These are phyloP conservation scores for Drechslera avenae DNA, from an alignment of 2,329 filamentous ascomycete species.

Conservation along the genomic window DNA sequence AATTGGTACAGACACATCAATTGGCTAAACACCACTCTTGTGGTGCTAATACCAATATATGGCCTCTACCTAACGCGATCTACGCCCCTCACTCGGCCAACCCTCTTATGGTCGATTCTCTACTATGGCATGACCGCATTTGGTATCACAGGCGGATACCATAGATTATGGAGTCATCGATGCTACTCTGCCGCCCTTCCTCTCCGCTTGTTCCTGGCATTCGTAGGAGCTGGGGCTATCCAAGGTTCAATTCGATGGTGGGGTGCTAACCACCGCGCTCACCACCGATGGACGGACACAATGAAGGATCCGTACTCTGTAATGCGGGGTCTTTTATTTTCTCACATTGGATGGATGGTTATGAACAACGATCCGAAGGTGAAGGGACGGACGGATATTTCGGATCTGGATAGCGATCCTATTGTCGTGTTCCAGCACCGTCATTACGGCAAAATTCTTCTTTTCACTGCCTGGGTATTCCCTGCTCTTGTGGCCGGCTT, in stretches of 20 bases:
- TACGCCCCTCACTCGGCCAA: constrained; percentile 74
- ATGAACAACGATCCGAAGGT: constrained; percentile 58
- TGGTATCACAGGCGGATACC: constrained; percentile 63
- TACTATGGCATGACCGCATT: constrained; percentile 85
- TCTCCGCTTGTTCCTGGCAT: constrained; percentile 54
- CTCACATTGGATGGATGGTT: constrained; percentile 57
- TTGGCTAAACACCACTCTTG: constrained; percentile 85
- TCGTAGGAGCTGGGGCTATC: constrained; percentile 53
- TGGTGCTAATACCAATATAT: constrained; percentile 73
- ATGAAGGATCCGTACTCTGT: constrained; percentile 57
- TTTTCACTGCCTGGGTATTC: constrained; percentile 52
- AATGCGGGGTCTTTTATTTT: constrained; percentile 55
- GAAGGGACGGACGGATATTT: constrained; percentile 56
- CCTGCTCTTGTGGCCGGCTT: constrained; percentile 54
- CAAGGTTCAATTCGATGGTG: constrained; percentile 57
- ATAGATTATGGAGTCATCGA: constrained; percentile 71
- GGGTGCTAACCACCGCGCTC: constrained; percentile 55
- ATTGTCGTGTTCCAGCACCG: constrained; percentile 56
- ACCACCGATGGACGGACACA: constrained; percentile 58
- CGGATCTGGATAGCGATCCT: constrained; percentile 56
- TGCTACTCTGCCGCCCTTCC: constrained; percentile 52
- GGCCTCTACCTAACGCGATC: constrained; percentile 77
- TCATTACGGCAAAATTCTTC: constrained; percentile 51
- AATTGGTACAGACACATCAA: constrained; percentile 93
- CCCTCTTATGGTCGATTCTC: constrained; percentile 70